Conservation (phyloP, 2,329 filamentous ascomycete species). For the Diplodia mutila region DNA sequence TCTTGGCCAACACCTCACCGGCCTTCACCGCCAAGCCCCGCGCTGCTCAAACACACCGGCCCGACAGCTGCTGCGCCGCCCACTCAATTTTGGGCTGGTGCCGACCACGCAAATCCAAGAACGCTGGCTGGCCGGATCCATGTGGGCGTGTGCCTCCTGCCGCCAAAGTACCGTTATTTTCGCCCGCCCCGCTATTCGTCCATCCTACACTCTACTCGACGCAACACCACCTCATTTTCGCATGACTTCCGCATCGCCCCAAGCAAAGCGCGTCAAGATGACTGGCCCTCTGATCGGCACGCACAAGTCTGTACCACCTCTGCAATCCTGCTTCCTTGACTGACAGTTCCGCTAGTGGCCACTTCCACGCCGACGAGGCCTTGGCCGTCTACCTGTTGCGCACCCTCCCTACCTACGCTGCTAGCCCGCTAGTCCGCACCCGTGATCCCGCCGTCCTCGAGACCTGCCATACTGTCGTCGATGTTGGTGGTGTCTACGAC, state of each 20-base stretch:
- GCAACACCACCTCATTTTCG: conserved; percentile 40
- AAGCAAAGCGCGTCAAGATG: conserved; percentile 82
- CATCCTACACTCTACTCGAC: background rate
- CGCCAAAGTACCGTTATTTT: background rate
- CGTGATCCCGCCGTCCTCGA: conserved; percentile 79
- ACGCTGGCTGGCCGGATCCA: background rate
- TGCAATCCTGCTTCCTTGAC: background rate
- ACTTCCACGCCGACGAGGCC: conserved; percentile 99
- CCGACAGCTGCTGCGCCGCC: background rate
- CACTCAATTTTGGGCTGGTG: conserved; percentile 11
- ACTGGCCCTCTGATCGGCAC: conserved; percentile 76
- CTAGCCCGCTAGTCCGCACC: conserved; percentile 78
- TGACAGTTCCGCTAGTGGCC: conserved; percentile 59
- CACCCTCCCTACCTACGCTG: conserved; percentile 77
- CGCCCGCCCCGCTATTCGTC: conserved; percentile 11
- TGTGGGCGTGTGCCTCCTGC: background rate
- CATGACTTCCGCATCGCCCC: conserved; percentile 36
- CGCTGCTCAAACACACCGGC: conserved; percentile 24
- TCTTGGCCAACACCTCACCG: conserved; percentile 18
- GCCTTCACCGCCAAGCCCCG: conserved; percentile 22
- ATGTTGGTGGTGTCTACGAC: conserved; percentile 96
- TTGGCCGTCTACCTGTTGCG: conserved; percentile 96
- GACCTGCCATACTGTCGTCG: conserved; percentile 91
- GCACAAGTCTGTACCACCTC: conserved; percentile 65
- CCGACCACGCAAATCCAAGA: background rate